These are phyloP conservation scores for Scolecobasidium constrictum DNA, from an alignment of 2,329 filamentous ascomycete species.

Conservation along the genomic window DNA sequence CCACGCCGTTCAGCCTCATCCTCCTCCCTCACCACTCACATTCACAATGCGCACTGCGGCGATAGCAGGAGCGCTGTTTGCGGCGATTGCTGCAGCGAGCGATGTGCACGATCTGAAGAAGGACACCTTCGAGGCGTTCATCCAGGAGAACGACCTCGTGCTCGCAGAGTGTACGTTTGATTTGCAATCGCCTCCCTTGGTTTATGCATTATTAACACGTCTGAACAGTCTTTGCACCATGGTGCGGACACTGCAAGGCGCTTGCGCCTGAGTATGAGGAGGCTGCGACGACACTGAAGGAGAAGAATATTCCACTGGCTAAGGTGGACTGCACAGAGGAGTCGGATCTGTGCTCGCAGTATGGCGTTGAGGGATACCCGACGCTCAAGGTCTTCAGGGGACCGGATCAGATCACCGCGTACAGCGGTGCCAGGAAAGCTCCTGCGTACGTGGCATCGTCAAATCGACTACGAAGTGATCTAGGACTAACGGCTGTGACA, in stretches of 20 bases:
- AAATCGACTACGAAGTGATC: background rate
- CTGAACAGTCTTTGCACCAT: conserved; percentile 73
- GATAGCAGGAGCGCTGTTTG: conserved; percentile 25
- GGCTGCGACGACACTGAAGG: conserved; percentile 72
- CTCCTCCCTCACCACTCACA: too few relatives aligned
- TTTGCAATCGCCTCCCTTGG: conserved; percentile 2
- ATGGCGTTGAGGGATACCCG: conserved; percentile 93
- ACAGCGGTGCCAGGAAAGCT: conserved; percentile 83
- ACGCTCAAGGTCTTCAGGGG: conserved; percentile 99
- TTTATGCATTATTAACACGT: conserved; percentile 24
- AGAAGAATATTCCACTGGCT: conserved; percentile 74
- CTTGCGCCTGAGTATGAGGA: conserved; percentile 88
- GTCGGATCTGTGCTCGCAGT: conserved; percentile 77
- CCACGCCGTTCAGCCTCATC: too few relatives aligned
- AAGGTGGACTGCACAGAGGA: conserved; percentile 96
- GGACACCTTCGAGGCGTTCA: conserved; percentile 77
- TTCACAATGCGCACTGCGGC: conserved; percentile 1
- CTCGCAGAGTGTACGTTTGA: conserved; percentile 75
- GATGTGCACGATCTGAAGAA: conserved; percentile 79
- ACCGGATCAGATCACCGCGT: conserved; percentile 66
- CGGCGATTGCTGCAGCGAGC: conserved; percentile 53
- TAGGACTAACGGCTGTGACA: conserved; percentile 16
- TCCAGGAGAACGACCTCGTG: conserved; percentile 77
- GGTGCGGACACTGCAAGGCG: conserved; percentile 95
- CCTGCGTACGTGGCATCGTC: conserved; percentile 40